Base-by-base conservation (phyloP, 495 filamentous ascomycete species). In the Emericellopsis terricola region DNA sequence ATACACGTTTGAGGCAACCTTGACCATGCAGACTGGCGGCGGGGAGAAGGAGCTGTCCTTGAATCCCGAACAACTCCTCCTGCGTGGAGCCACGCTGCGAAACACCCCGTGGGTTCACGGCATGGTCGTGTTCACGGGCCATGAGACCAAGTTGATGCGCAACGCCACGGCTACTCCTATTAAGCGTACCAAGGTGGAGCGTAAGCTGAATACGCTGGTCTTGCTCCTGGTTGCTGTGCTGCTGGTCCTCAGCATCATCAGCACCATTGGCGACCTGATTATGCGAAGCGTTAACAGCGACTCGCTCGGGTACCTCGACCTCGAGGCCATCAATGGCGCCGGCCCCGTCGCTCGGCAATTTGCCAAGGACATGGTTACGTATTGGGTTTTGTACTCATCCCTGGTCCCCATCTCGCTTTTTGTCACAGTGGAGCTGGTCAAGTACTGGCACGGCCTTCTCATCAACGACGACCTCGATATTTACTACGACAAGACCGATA, bases 71-170 rank as follows among this genome's bases (percentile, higher is more conserved):
- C 55, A 58, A 39, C 63, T 94, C 20, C 63, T 94, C 14, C 69
- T 99, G 24, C 73, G 91, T 57, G 91, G 91, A 30, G 91, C 91
- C 9, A 94, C 89, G 3, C 60, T 99, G 28, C 70, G 91, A 35
- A 99, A 99, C 44, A 99, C 91, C 8, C 87, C 87, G 15, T 99
- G 91, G 91, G 74, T 99, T 35, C 83, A 96, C 52, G 91, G 86
- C 19, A 72, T 89, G 35, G 91, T 96, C 39, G 86, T 96, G 11
- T 99, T 99, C 43, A 99, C 86, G 14, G 91, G 91, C 37, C 91
- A 99, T 52, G 87, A 99, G 58, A 96, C 91, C 18, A 99, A 99
- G 52, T 64, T 99, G 45, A 96, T 99, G 91, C 72, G 91, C 38
- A 99, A 99, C 51, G 91, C 91, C 18, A 96, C 87, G 7, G 91